A percentile compares a stretch with the other conserved stretches of the same genome.
Conservation (phyloP, 2,329 filamentous ascomycete genomes). For the Penicillium sp. region DNA sequence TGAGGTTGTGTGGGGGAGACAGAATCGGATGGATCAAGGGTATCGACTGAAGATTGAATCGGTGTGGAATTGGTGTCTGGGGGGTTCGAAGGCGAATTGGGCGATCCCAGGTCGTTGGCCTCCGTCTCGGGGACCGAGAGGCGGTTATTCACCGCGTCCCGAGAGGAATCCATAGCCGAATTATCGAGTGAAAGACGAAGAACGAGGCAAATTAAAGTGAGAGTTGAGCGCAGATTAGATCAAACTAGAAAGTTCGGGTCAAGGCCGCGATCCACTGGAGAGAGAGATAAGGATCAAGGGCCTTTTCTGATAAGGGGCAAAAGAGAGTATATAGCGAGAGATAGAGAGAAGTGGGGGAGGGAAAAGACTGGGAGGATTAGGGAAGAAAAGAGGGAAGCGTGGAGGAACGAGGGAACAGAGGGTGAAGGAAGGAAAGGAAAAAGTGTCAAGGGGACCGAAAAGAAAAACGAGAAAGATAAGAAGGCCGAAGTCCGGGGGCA, state of each 20-base stretch:
- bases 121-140: neutral
- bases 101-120: neutral
- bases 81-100: neutral
- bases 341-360: neutral
- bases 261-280: neutral
- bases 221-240: neutral
- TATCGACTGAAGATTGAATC: neutral
- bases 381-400: conserved; percentile 3
- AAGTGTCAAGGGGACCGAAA: neutral
- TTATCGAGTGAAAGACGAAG: neutral
- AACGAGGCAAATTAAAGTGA: neutral
- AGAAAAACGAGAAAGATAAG: neutral
- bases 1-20: conserved; percentile 10
- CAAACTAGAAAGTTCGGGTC: neutral
- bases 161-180: conserved; percentile 12
- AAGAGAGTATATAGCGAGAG: neutral
- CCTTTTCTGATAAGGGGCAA: conserved; percentile 10
- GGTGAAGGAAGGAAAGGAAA: neutral
- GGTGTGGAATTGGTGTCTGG: neutral
- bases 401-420: conserved; percentile 1
- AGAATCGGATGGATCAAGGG: neutral
- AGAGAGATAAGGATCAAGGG: conserved; percentile 6
- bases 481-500: neutral
- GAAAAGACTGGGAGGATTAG: conserved; percentile 4
- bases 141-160: conserved; percentile 1